Evolutionary conservation across 2,329 filamentous ascomycete species (phyloP).

Genomic region (Calonectria pseudoreteaudii): DNA sequence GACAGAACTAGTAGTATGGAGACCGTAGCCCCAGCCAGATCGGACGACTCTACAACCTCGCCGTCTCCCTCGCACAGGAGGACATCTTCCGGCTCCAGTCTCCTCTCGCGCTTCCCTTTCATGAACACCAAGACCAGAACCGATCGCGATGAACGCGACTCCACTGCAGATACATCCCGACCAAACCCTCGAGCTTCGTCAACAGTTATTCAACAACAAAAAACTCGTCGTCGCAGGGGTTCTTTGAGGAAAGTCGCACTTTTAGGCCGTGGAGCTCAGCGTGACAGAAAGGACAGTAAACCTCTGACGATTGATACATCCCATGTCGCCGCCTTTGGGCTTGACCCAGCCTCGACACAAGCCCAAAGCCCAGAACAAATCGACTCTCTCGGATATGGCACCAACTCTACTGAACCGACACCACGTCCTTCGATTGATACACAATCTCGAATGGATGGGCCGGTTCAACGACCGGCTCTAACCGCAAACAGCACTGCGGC

Average conservation of each 20-base stretch:
- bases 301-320: constrained; percentile 57
- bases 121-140: constrained; percentile 56
- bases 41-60: constrained; percentile 24
- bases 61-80: constrained; percentile 48
- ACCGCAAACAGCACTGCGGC: constrained; percentile 23
- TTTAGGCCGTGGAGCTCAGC: constrained; percentile 77
- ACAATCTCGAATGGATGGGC: constrained; percentile 50
- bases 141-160: constrained; percentile 50
- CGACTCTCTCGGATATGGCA: constrained; percentile 56
- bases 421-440: constrained; percentile 61
- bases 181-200: constrained; percentile 42
- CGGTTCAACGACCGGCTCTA: constrained; percentile 26
- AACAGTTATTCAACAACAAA: constrained; percentile 55
- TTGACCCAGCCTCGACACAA: constrained; percentile 32
- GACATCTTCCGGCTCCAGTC: constrained; percentile 69
- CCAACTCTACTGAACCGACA: constrained; percentile 57
- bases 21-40: constrained; percentile 4
- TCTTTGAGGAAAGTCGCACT: constrained; percentile 90
- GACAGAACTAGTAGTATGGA: constrained; percentile 31
- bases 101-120: constrained; percentile 78
- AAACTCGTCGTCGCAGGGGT: constrained; percentile 78
- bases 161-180: constrained; percentile 49
- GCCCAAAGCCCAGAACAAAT: constrained; percentile 39
- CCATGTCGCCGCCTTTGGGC: constrained; percentile 39
- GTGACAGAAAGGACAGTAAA: constrained; percentile 67